Conservation (phyloP, 202 grass and related monocot genomes). For the Elaeis oleifera region DNA sequence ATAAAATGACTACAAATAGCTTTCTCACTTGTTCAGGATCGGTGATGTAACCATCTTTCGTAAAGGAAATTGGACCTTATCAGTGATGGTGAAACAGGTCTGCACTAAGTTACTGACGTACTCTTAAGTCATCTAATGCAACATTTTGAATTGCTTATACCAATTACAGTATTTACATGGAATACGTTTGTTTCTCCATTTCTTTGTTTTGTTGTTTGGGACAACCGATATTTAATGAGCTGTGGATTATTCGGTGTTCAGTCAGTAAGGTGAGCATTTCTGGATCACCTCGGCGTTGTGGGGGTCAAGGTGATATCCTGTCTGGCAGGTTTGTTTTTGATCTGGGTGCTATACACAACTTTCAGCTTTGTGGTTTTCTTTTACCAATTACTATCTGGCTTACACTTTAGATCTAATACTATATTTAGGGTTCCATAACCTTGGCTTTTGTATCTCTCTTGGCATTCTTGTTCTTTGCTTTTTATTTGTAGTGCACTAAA, state of each 20-base stretch:
- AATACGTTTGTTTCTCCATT: no score
- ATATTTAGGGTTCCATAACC: no score
- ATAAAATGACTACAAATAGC: background rate
- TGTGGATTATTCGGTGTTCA: conserved; percentile 5
- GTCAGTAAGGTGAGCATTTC: conserved; percentile 74
- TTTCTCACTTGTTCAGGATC: conserved; percentile 36
- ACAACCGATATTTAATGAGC: no score
- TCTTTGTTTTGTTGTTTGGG: no score
- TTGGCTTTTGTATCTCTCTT: no score
- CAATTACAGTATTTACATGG: no score
- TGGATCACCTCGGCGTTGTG: conserved; percentile 90
- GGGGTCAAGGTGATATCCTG: conserved; percentile 96
- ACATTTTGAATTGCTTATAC: no score
- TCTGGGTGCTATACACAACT: background rate
- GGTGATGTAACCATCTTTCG: conserved; percentile 75
- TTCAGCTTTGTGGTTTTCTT: no score
- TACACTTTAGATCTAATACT: no score
- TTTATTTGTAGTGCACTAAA: no score
- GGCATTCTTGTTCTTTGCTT: no score
- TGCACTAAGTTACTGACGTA: background rate
- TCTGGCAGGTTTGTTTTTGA: conserved; percentile 69
- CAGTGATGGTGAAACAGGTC: conserved; percentile 90
- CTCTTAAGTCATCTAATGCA: conserved; percentile 1
- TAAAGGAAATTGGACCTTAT: conserved; percentile 87
- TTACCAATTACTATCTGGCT: no score